Conservation (phyloP, 2,329 filamentous ascomycete genomes). For the Cladobotryum protrusum region DNA sequence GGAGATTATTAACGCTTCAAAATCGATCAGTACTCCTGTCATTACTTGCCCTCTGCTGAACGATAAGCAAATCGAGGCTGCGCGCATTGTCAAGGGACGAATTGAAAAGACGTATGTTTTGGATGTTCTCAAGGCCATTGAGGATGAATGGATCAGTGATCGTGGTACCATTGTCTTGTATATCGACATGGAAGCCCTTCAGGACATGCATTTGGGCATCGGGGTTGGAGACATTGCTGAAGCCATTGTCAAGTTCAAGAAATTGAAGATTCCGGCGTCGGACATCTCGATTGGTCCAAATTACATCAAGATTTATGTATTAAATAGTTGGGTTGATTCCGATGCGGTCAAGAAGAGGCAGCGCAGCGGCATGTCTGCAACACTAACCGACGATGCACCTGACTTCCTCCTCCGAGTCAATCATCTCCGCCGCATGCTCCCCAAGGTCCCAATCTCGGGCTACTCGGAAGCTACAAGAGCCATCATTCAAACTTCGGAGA, state of each 20-base stretch:
- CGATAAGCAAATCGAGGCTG: slow-evolving; percentile 66
- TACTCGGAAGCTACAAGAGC: slow-evolving; percentile 81
- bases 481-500: slow-evolving; percentile 77
- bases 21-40: slow-evolving; percentile 86
- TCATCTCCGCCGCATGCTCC: slow-evolving; percentile 74
- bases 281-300: slow-evolving; percentile 57
- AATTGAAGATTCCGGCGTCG: slow-evolving; percentile 65
- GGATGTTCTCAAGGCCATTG: slow-evolving; percentile 73
- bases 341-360: slow-evolving; percentile 38
- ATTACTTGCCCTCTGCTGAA: slow-evolving; percentile 82
- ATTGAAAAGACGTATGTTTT: slow-evolving; percentile 92
- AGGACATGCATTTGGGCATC: slow-evolving; percentile 76
- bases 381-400: slow-evolving; percentile 34
- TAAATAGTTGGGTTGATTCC: slow-evolving; percentile 30
- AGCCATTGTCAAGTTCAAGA: slow-evolving; percentile 74
- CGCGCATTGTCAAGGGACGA: slow-evolving; percentile 84
- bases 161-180: slow-evolving; percentile 73
- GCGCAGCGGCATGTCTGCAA: slow-evolving; percentile 32
- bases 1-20: slow-evolving; percentile 99
- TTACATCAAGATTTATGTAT: slow-evolving; percentile 68
- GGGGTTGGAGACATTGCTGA: slow-evolving; percentile 64
- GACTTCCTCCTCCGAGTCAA: slow-evolving; percentile 71
- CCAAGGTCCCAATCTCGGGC: slow-evolving; percentile 79
- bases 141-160: slow-evolving; percentile 80
- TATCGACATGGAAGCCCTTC: slow-evolving; percentile 72